These are phyloP conservation scores for Colletotrichum destructivum DNA, from an alignment of 2,329 filamentous ascomycete species.

Conservation along the genomic window DNA sequence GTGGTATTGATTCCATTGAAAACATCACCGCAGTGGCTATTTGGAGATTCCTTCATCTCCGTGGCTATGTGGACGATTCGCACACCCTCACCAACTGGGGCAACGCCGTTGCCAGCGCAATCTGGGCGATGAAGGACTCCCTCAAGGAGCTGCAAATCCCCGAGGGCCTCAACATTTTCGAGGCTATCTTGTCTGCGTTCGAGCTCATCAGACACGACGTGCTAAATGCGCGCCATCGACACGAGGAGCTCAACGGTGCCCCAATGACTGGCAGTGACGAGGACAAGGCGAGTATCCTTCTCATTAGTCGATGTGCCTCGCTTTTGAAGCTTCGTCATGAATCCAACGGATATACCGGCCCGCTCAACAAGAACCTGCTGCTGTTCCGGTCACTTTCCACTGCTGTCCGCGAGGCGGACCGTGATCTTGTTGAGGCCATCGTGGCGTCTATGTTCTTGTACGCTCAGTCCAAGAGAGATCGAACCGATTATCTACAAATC, in stretches of 20 bases:
- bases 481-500: constrained; percentile 77
- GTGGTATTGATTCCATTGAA: constrained; percentile 76
- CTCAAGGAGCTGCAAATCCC: constrained; percentile 57
- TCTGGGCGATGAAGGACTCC: constrained; percentile 73
- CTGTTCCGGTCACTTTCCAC: constrained; percentile 88
- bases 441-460: constrained; percentile 85
- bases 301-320: constrained; percentile 90
- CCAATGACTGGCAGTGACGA: constrained; percentile 74
- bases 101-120: constrained; percentile 79
- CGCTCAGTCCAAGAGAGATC: constrained; percentile 81
- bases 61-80: constrained; percentile 84
- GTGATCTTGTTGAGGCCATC: constrained; percentile 88
- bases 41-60: constrained; percentile 91
- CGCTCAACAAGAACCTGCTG: constrained; percentile 90
- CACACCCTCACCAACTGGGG: constrained; percentile 91
- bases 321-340: constrained; percentile 87
- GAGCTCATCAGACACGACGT: constrained; percentile 87
- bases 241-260: constrained; percentile 68
- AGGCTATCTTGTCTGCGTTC: constrained; percentile 85
- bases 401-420: constrained; percentile 82
- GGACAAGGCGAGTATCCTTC: constrained; percentile 82
- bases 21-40: constrained; percentile 80
- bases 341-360: constrained; percentile 92
- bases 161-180: constrained; percentile 72
- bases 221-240: constrained; percentile 78